Evolutionary conservation across 331 rosid species (phyloP).

Genomic region (Cydonia oblonga): DNA sequence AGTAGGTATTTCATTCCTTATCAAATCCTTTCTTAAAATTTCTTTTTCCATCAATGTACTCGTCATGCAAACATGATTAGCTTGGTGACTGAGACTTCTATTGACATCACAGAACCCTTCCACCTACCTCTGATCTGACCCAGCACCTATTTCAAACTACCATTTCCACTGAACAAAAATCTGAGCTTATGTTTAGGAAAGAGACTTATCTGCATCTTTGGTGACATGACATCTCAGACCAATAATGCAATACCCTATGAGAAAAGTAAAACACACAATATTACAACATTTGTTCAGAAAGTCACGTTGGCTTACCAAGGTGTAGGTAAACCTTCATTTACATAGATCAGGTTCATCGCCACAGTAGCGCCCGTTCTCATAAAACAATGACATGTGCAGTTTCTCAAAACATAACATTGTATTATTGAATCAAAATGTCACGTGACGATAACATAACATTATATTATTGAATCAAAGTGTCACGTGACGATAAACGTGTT

Average conservation of each 20-base stretch:
- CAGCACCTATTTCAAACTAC: background rate
- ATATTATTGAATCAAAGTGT: too few species aligned
- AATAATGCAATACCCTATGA: too few species aligned
- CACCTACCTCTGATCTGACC: slow-evolving; percentile 9
- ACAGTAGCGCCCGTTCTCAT: fast-evolving
- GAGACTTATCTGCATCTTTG: background rate
- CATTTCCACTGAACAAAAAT: background rate
- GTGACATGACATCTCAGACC: background rate
- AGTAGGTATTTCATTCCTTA: background rate
- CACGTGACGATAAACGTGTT: too few species aligned
- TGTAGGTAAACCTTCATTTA: background rate
- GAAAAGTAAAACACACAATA: too few species aligned
- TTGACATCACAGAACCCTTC: background rate
- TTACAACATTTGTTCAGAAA: background rate
- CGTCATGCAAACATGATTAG: background rate
- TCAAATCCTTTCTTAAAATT: background rate
- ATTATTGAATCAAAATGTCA: too few species aligned
- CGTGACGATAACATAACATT: fast-evolving
- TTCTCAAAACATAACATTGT: too few species aligned
- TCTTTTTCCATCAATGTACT: background rate
- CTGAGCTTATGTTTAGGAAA: background rate
- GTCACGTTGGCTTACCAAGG: background rate
- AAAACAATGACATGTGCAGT: too few species aligned
- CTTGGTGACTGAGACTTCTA: background rate
- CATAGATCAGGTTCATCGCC: background rate